These are phyloP conservation scores for Suillus alpinus DNA, from an alignment of 768 basidiomycete species.

Conservation along the genomic window DNA sequence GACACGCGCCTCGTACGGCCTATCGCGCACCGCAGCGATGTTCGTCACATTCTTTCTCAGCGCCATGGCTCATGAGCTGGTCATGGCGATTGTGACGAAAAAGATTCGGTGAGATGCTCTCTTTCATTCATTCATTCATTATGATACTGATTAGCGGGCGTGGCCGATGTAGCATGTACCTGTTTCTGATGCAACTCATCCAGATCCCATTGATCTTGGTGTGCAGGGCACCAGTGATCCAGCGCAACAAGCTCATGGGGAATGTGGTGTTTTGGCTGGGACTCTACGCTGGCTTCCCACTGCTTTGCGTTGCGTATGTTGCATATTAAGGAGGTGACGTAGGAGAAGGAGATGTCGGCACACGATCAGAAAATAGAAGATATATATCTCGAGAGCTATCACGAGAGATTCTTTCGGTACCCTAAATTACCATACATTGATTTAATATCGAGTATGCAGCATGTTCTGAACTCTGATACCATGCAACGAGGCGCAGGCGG, in stretches of 20 bases:
- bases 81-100: constrained; percentile 93
- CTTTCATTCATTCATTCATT: not conserved
- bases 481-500: not conserved
- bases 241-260: constrained; percentile 77
- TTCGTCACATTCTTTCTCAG: constrained; percentile 90
- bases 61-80: constrained; percentile 88
- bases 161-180: constrained; percentile 60
- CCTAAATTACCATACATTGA: not conserved
- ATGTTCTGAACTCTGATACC: not conserved
- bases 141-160: not conserved
- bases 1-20: constrained; percentile 70
- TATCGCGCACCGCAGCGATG: constrained; percentile 82
- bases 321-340: constrained; percentile 39
- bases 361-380: not conserved
- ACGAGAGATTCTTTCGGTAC: not conserved
- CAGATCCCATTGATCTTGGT: constrained; percentile 91
- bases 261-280: constrained; percentile 94
- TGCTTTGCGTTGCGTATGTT: constrained; percentile 80
- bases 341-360: not conserved
- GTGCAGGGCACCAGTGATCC: constrained; percentile 73
- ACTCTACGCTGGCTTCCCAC: constrained; percentile 87
- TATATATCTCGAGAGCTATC: not conserved
- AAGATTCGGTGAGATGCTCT: constrained; percentile 69
- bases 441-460: not conserved
- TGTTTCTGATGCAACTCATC: constrained; percentile 80